Evolutionary conservation across 2,329 filamentous ascomycete genomes (phyloP).

Genomic region (Trichophyton mentagrophytes): DNA sequence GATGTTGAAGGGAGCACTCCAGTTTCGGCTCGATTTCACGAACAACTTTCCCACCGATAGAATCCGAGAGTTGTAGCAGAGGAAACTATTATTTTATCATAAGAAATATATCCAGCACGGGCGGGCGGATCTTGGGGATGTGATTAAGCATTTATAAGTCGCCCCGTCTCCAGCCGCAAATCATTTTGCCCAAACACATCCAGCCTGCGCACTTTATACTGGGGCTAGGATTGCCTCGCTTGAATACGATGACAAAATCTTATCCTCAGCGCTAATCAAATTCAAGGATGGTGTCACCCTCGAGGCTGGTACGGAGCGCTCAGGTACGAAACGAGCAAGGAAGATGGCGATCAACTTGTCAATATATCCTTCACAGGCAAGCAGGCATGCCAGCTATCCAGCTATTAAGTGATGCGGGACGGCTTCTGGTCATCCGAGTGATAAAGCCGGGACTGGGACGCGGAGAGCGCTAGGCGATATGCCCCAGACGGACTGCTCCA

Average conservation of each 20-base stretch:
- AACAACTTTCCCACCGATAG: neutral
- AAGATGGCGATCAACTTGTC: neutral
- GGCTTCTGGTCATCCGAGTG: neutral
- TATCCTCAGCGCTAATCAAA: neutral
- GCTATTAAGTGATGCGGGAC: neutral
- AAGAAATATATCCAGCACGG: neutral
- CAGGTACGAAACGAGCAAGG: neutral
- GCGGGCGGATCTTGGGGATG: neutral
- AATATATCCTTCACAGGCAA: neutral
- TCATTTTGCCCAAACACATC: neutral
- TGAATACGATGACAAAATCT: neutral
- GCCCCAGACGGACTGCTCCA: neutral
- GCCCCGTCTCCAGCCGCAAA: constrained; percentile 2
- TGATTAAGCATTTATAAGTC: neutral
- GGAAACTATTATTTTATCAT: neutral
- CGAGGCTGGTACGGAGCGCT: neutral
- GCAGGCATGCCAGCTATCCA: neutral
- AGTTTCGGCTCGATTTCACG: neutral
- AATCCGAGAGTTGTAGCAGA: neutral
- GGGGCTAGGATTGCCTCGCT: neutral
- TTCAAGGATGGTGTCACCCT: neutral
- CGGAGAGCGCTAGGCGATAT: neutral
- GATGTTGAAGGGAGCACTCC: neutral
- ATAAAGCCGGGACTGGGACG: neutral
- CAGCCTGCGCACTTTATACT: neutral